phyloP scores from a whole-genome alignment of 805 yeast genomes.

The Tetrapisispora nanseiensis region DNA sequence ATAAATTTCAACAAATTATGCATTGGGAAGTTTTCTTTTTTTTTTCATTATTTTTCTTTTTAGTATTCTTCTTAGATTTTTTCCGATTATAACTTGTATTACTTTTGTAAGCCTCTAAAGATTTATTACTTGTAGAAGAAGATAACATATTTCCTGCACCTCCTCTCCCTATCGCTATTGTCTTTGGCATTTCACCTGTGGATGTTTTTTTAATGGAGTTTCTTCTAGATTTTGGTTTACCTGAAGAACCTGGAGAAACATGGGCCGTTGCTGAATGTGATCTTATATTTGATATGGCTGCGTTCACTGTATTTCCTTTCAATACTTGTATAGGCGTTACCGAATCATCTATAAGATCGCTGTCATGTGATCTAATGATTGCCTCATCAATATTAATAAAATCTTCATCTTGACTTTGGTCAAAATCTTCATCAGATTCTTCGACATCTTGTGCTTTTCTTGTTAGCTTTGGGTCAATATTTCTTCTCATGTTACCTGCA shows the following conservation, averaged over 20 bases:
- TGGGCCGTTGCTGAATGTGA: not conserved
- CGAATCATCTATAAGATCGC: slow-evolving; percentile 7
- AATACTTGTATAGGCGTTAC: slow-evolving; percentile 7
- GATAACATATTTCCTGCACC: slow-evolving; percentile 31
- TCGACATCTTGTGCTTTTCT: slow-evolving; percentile 63
- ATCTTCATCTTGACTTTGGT: not conserved
- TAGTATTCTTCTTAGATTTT: slow-evolving; percentile 5
- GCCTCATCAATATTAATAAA: slow-evolving; percentile 1
- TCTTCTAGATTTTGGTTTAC: not conserved
- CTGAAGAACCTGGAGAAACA: not conserved
- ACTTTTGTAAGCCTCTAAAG: slow-evolving; percentile 1
- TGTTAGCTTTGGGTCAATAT: slow-evolving; percentile 47
- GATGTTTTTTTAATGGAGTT: not conserved
- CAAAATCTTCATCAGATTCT: slow-evolving; percentile 15
- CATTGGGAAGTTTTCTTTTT: not conserved
- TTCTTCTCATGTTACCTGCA: slow-evolving; percentile 62
- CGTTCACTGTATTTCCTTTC: slow-evolving; percentile 4
- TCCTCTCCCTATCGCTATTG: slow-evolving; percentile 27
- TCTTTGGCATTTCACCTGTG: slow-evolving; percentile 1
- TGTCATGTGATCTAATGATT: not conserved
- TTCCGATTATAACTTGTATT: slow-evolving; percentile 5
- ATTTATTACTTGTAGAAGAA: slow-evolving; percentile 15
- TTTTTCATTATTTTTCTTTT: slow-evolving; percentile 5
- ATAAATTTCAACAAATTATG: slow-evolving; percentile 1
- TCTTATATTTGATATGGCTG: slow-evolving; percentile 5